A percentile compares a stretch with the other conserved stretches of the same genome.
Conservation (phyloP, 2,329 filamentous ascomycete genomes). For the Onygenales sp. region DNA sequence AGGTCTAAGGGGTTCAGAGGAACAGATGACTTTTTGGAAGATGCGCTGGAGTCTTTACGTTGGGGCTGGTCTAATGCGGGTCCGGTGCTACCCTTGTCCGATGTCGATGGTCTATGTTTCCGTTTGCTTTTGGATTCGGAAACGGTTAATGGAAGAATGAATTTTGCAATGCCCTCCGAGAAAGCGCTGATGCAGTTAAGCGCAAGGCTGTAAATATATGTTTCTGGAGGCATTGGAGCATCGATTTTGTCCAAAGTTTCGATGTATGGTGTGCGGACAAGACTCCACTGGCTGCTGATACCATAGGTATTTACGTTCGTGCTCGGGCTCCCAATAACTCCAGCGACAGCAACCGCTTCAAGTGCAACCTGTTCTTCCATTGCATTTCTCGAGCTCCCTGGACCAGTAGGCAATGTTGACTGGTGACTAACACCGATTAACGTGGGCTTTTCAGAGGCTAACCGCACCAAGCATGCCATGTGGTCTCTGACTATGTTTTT, state of each 20-base stretch:
- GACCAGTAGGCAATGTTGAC: slow-evolving; percentile 67
- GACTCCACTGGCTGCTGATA: slow-evolving; percentile 87
- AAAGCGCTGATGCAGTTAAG: slow-evolving; percentile 82
- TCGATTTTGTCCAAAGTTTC: slow-evolving; percentile 92
- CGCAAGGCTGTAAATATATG: slow-evolving; percentile 85
- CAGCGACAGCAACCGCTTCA: slow-evolving; percentile 77
- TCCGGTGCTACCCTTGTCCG: slow-evolving; percentile 27
- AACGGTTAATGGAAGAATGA: slow-evolving; percentile 83
- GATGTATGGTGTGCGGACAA: slow-evolving; percentile 75
- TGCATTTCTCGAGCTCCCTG: slow-evolving; percentile 45
- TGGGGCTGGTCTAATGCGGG: slow-evolving; percentile 17
- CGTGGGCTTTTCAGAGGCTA: slow-evolving; percentile 82
- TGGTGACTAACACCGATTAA: slow-evolving; percentile 84
- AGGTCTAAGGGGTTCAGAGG: slow-evolving; percentile 75
- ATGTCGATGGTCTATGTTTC: slow-evolving; percentile 26
- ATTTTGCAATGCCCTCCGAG: slow-evolving; percentile 86
- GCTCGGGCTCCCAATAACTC: slow-evolving; percentile 68
- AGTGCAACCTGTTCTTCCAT: slow-evolving; percentile 76
- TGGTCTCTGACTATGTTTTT: slow-evolving; percentile 72
- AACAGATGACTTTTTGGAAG: slow-evolving; percentile 17
- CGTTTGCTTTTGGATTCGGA: slow-evolving; percentile 55
- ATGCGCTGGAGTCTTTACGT: slow-evolving; percentile 18
- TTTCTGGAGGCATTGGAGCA: slow-evolving; percentile 73
- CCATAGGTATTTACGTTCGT: slow-evolving; percentile 59
- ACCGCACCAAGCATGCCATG: slow-evolving; percentile 78